phyloP scores from a whole-genome alignment of 1,284 basidiomycete genomes.

The Malassezia dermatis region DNA sequence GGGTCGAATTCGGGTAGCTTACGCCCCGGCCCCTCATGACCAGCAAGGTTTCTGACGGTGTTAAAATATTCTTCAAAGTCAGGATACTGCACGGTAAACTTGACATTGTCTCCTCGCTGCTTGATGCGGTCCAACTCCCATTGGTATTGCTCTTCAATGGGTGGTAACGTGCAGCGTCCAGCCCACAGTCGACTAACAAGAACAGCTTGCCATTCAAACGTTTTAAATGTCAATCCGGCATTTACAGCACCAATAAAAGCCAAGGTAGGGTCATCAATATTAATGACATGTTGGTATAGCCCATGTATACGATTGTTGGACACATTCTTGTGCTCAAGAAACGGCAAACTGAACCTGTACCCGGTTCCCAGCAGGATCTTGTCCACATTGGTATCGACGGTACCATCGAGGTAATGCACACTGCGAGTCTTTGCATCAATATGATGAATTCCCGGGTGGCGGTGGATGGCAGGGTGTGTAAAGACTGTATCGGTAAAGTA shows the following conservation, averaged over 20 bases:
- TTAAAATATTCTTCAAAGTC: constrained; percentile 5
- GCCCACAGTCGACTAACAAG: not conserved
- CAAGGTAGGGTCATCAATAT: not conserved
- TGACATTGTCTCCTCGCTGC: not conserved
- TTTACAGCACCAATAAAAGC: not conserved
- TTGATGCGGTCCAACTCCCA: constrained; percentile 1
- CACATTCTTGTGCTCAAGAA: not conserved
- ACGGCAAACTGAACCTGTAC: not conserved
- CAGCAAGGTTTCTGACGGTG: not conserved
- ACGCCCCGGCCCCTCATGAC: not conserved
- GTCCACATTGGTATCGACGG: not conserved
- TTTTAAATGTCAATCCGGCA: constrained; percentile 4
- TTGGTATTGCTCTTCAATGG: not conserved
- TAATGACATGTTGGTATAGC: not conserved
- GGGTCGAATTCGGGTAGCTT: not conserved
- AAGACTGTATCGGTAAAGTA: not conserved
- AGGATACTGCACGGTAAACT: not conserved
- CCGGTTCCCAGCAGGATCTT: not conserved
- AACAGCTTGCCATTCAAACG: constrained; percentile 8
- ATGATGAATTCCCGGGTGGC: not conserved
- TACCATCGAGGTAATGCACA: not conserved
- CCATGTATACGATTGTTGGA: not conserved
- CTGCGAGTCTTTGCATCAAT: not conserved
- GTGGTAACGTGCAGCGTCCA: not conserved
- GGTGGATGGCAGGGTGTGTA: not conserved